Base-by-base conservation (phyloP, 805 yeast genomes). In the Zygoascus flipseniorum region DNA sequence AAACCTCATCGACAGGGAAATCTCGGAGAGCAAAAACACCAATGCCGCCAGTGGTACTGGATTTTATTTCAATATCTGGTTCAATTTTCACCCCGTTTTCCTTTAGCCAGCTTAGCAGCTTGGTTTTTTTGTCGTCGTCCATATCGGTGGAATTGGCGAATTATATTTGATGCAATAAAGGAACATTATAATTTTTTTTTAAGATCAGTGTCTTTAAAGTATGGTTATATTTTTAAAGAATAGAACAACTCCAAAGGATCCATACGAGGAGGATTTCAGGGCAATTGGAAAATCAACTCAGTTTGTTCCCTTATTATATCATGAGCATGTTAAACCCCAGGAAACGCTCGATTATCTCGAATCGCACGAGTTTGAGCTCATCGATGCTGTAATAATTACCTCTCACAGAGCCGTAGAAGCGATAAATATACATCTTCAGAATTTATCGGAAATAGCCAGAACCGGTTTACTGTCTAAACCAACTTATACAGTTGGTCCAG, bases 331-430 rank as follows among this genome's bases (percentile, higher is more conserved):
- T 23, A 76, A 80, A 54, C 74, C 79, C 10, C 59, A 64, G 0
- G 72, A 69, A 13, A 76, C 86, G 2, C 62, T 74, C 2, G 57
- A 61, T 0, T 75, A 76, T 50, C 69, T 89, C 10, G 62, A 62
- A 1, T 73, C 80, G 5, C 62, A 63, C 0, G 71, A 69, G 9
- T 81, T 79, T 56, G 55, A 77, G 0, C 47, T 61, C 1, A 60
- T 74, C 31, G 74, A 76, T 43, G 78, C 82, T 0, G 68, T 89
- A 39, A 84, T 92, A 9, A 81, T 92, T 3, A 90, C 98, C 0
- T 86, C 95, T 1, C 97, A 92, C 65, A 69, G 98, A 58, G 95
- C 97, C 1, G 95, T 90, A 0, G 97, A 90, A 60, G 83, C 88
- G 5, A 26, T 57, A 23, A 51, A n/a, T 32, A 48, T 32, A 13